These are phyloP conservation scores for Ambrosia artemisiifolia DNA, from an alignment of 129 eudicot species.

Conservation along the genomic window DNA sequence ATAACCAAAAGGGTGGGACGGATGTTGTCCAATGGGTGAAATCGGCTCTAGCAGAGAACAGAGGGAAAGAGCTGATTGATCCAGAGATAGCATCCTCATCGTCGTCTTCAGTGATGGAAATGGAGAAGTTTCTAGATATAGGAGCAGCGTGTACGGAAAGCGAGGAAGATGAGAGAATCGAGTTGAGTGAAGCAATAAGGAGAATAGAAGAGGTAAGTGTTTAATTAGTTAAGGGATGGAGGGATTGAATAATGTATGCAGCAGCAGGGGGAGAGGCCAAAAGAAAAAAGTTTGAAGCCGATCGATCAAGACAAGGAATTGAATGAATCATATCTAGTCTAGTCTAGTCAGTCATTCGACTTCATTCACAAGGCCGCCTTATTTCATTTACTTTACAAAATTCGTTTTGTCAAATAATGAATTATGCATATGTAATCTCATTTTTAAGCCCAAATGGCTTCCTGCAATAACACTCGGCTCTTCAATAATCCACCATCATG, in stretches of 20 bases:
- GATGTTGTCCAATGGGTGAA: conserved; percentile 81
- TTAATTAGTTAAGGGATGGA: conserved; percentile 9
- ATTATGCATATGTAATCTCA: neutral
- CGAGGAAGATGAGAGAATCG: conserved; percentile 48
- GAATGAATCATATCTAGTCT: too few species aligned
- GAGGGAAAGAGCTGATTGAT: conserved; percentile 57
- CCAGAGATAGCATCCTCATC: conserved; percentile 57
- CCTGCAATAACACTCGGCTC: neutral
- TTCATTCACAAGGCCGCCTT: neutral
- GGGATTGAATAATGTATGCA: neutral
- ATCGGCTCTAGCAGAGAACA: conserved; percentile 51
- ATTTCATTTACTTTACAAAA: conserved; percentile 7
- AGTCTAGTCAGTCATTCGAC: neutral
- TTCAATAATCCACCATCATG: neutral
- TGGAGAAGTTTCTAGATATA: conserved; percentile 61
- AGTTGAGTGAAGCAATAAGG: conserved; percentile 60
- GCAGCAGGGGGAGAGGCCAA: neutral
- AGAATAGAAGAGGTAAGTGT: conserved; percentile 68
- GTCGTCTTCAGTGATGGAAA: conserved; percentile 28
- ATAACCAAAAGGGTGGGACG: conserved; percentile 73
- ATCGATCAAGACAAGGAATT: neutral
- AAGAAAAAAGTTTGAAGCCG: neutral
- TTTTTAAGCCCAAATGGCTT: neutral
- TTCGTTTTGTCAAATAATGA: conserved; percentile 2
- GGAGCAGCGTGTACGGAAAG: conserved; percentile 64